These are phyloP conservation scores for Epithele typhae DNA, from an alignment of 768 basidiomycete species.

Conservation along the genomic window DNA sequence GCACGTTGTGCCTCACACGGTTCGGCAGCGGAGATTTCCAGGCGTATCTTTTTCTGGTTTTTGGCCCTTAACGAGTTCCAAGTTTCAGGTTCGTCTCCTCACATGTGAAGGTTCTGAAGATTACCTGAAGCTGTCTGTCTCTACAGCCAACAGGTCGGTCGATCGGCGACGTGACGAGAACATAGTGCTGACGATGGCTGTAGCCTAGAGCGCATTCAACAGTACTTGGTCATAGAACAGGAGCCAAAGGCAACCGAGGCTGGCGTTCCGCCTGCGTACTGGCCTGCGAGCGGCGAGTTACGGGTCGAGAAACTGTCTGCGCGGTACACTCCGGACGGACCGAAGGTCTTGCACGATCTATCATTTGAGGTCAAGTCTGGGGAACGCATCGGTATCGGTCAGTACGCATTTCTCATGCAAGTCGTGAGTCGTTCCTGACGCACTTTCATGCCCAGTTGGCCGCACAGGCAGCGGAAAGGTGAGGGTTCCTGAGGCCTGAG, in stretches of 20 bases:
- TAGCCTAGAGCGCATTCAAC: constrained; percentile 46
- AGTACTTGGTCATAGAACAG: constrained; percentile 50
- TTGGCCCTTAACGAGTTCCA: constrained; percentile 42
- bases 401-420: no score
- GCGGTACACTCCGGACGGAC: constrained; percentile 45
- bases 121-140: no score
- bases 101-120: no score
- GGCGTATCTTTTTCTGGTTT: constrained; percentile 56
- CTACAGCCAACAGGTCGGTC: constrained; percentile 8
- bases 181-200: not conserved
- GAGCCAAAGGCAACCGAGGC: constrained; percentile 36
- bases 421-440: not conserved
- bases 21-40: no score
- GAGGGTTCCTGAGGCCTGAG: no score
- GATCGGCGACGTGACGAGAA: no score
- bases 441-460: constrained; percentile 34
- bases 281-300: constrained; percentile 53
- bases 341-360: constrained; percentile 49
- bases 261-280: constrained; percentile 52
- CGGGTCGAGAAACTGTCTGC: constrained; percentile 46
- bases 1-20: no score
- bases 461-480: constrained; percentile 55
- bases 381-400: constrained; percentile 48
- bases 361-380: constrained; percentile 50
- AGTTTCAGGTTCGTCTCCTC: constrained; percentile 25